Evolutionary conservation across 2,329 filamentous ascomycete genomes (phyloP), one percentile per base, ranked within the genome.

Genomic region (Metarhizium anisopliae): DNA sequence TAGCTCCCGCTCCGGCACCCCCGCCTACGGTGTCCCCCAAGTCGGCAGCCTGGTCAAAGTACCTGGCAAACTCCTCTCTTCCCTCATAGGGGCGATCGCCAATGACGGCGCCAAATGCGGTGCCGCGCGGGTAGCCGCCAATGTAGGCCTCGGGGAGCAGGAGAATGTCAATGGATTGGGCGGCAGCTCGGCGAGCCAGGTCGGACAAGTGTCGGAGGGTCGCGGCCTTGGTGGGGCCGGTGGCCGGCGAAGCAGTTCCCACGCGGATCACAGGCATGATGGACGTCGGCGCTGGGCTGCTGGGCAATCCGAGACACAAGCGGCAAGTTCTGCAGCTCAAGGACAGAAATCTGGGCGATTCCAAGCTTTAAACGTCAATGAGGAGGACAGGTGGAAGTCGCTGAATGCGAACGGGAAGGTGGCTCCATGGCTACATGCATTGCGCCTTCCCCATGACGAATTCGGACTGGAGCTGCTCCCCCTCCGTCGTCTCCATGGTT

Each of bases 141-240:
- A 96, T 79, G 67, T 90, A 96, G 25, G 92, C 92, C 74, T 97
- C 92, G 0, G 93, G 93, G 59, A 96, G 92, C 53, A 96, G 83
- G 32, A 96, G 78, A 52, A 96, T 78, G 68, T 94, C 77, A 43
- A 82, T 72, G 3, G 66, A 62, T 55, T 73, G 66, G 1, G 68
- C 63, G 3, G 85, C 81, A n/a, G 91, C 91, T 40, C 77, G 72
- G 29, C 72, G 73, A 38, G 87, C 85, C 14, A 87, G 83, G 11
- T 69, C 62, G 64, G 84, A 78, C 52, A 96, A 80, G 40, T 85
- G 80, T 6, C 71, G 65, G 55, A 96, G 80, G 1, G 90, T 95
- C 38, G 79, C 74, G 29, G 72, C 52, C 1, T 76, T 78, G 16
- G 77, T 79, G 53, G 74, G 60, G 55, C 74, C 73, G 2, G 80